phyloP scores from a whole-genome alignment of 441 rosid genomes.

The Populus hybrid region DNA sequence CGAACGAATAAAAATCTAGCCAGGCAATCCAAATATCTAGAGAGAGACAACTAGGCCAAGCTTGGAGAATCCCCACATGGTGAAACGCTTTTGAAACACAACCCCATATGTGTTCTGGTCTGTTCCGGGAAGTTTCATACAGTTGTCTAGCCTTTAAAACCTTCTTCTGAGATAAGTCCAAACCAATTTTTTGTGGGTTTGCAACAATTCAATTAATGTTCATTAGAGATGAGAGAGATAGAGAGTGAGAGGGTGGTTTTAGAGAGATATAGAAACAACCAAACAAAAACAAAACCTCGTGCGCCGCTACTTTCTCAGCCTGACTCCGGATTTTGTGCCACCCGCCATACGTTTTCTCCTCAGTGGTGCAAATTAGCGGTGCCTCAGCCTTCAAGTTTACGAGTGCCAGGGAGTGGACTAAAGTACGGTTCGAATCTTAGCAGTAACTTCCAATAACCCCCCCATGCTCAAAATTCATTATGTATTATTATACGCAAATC shows the following conservation, averaged over 20 bases:
- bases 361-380: slow-evolving; percentile 64
- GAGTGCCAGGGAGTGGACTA: neutral
- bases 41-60: neutral
- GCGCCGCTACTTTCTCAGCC: slow-evolving; percentile 55
- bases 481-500: neutral
- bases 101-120: slow-evolving; percentile 36
- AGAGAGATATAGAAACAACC: slow-evolving; percentile 29
- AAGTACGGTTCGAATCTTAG: neutral
- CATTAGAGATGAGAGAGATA: slow-evolving; percentile 3
- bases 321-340: slow-evolving; percentile 70
- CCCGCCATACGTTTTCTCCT: slow-evolving; percentile 54
- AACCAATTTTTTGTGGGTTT: slow-evolving; percentile 33
- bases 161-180: slow-evolving; percentile 37
- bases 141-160: slow-evolving; percentile 21
- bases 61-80: slow-evolving; percentile 10
- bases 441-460: neutral
- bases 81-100: slow-evolving; percentile 12
- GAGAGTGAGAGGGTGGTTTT: slow-evolving; percentile 15
- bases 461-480: neutral
- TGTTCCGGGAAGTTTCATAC: slow-evolving; percentile 30
- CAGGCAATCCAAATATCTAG: neutral
- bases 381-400: slow-evolving; percentile 33
- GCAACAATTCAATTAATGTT: slow-evolving; percentile 27
- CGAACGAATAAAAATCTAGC: neutral
- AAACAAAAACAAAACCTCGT: slow-evolving; percentile 30